Conservation (phyloP, 2,329 filamentous ascomycete species). For the Achaetomium macrosporum region DNA sequence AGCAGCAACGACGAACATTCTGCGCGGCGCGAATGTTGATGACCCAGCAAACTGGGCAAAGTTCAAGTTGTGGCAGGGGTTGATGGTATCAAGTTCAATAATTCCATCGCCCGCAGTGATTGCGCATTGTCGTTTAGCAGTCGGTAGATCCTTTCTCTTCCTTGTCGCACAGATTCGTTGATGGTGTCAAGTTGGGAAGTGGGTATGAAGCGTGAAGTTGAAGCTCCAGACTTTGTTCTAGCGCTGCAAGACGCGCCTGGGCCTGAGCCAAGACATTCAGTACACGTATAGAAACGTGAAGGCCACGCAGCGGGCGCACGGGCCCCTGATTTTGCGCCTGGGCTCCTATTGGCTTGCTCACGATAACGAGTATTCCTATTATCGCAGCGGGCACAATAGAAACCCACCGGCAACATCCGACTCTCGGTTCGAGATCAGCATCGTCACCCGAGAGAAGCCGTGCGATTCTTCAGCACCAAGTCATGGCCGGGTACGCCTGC, state of each 20-base stretch:
- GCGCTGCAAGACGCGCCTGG: slow-evolving; percentile 10
- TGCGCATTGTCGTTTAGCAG: neutral
- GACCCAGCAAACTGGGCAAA: neutral
- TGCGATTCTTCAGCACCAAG: neutral
- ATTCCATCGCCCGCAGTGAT: slow-evolving; percentile 4
- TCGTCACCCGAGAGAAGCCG: neutral
- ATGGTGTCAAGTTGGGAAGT: neutral
- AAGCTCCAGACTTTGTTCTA: slow-evolving; percentile 5
- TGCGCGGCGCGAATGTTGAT: slow-evolving; percentile 13
- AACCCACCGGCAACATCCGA: slow-evolving; percentile 13
- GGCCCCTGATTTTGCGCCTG: neutral
- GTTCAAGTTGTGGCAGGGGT: neutral
- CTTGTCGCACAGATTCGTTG: slow-evolving; percentile 2
- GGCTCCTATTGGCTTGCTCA: neutral
- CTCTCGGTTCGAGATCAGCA: neutral
- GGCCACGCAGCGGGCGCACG: neutral
- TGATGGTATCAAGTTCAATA: slow-evolving; percentile 8
- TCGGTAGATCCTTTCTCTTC: neutral
- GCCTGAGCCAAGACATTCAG: neutral
- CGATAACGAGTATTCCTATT: slow-evolving; percentile 6
- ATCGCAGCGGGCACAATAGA: neutral
- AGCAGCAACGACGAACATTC: slow-evolving; percentile 13
- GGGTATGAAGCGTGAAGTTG: neutral
- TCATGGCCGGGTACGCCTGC: slow-evolving; percentile 21
- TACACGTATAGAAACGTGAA: slow-evolving; percentile 13